A percentile compares a stretch with the other conserved stretches of the same genome.
Evolutionary conservation across 371 early-diverging fungal species (phyloP).

Genomic region (Actinomucor elegans): DNA sequence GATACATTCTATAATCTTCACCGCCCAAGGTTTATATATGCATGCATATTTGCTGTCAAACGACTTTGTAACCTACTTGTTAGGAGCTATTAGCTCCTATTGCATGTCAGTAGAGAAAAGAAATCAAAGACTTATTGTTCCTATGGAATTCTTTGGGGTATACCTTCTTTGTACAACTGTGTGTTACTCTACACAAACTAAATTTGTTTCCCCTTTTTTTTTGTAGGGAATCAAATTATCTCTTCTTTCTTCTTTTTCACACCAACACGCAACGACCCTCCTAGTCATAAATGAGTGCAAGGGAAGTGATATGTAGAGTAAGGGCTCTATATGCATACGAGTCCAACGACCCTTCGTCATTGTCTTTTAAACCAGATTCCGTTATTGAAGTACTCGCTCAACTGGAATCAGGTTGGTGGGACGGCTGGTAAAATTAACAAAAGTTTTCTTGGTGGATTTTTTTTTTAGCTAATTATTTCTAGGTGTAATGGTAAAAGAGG

Average conservation of each 20-base stretch:
- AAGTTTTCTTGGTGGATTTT: no score
- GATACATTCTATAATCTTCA: no score
- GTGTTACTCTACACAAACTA: neutral
- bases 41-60: no score
- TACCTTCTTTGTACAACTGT: no score
- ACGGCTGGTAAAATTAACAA: constrained; percentile 54
- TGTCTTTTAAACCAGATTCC: constrained; percentile 78
- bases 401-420: constrained; percentile 93
- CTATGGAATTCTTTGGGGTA: no score
- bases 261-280: neutral
- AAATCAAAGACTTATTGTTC: no score
- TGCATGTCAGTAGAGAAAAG: no score
- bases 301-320: constrained; percentile 59
- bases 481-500: constrained; percentile 70
- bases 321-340: constrained; percentile 81
- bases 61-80: no score
- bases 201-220: constrained; percentile 1
- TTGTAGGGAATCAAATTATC: neutral
- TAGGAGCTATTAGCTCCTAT: no score
- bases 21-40: no score
- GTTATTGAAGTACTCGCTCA: constrained; percentile 80
- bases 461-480: neutral
- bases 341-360: constrained; percentile 67
- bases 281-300: neutral
- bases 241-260: constrained; percentile 2